Evolutionary conservation across 805 yeast species (phyloP).

Genomic region (Candida xyloterini): DNA sequence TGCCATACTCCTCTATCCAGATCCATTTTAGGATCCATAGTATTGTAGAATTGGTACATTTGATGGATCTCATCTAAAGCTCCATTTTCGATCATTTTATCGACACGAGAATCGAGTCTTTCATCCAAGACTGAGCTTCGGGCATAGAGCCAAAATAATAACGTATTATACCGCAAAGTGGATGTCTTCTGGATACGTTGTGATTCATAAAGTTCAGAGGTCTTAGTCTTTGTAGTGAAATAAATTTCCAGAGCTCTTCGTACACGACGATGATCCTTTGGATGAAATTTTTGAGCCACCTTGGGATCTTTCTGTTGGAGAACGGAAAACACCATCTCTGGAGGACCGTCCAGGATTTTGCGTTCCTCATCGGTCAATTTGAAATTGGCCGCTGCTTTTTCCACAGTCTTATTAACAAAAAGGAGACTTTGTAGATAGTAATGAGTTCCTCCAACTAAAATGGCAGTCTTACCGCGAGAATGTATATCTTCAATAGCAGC

Average conservation of each 20-base stretch:
- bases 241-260: constrained; percentile 79
- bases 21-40: constrained; percentile 40
- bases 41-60: constrained; percentile 46
- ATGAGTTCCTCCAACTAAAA: constrained; percentile 94
- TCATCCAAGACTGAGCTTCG: constrained; percentile 52
- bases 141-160: constrained; percentile 82
- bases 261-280: constrained; percentile 79
- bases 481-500: constrained; percentile 62
- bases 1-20: constrained; percentile 84
- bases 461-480: constrained; percentile 68
- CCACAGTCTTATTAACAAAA: constrained; percentile 66
- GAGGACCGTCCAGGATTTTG: constrained; percentile 53
- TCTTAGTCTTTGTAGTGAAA: constrained; percentile 59
- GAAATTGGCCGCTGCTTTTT: constrained; percentile 24
- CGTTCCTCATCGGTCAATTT: constrained; percentile 32
- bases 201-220: constrained; percentile 66
- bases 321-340: constrained; percentile 44
- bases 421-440: constrained; percentile 80
- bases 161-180: constrained; percentile 53
- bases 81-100: constrained; percentile 72
- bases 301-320: constrained; percentile 61
- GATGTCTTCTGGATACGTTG: constrained; percentile 52
- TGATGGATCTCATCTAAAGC: constrained; percentile 67
- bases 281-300: constrained; percentile 82
- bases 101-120: constrained; percentile 78